These are phyloP conservation scores for Ophiocordyceps camponoti-saundersi DNA, from an alignment of 2,329 filamentous ascomycete genomes.

Conservation along the genomic window DNA sequence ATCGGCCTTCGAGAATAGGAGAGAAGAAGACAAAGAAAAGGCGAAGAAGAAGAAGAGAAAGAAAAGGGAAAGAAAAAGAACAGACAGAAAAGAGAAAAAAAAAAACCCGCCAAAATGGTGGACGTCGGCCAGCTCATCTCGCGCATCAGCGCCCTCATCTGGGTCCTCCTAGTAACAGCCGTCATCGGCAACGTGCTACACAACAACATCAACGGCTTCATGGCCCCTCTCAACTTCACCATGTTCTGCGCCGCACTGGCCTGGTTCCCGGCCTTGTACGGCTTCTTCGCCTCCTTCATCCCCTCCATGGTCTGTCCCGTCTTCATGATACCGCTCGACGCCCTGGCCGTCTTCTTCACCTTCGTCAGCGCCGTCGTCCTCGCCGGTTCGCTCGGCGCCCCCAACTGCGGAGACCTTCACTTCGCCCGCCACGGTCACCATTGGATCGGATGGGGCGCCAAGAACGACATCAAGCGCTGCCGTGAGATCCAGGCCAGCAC, in stretches of 20 bases:
- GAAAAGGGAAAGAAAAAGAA: not conserved
- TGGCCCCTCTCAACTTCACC: constrained; percentile 40
- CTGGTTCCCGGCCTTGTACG: constrained; percentile 48
- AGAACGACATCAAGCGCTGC: constrained; percentile 45
- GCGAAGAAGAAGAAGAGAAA: not conserved
- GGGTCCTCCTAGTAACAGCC: constrained; percentile 34
- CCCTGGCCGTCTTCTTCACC: constrained; percentile 45
- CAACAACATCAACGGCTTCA: constrained; percentile 25
- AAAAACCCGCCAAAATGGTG: constrained; percentile 7
- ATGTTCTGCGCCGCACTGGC: constrained; percentile 54
- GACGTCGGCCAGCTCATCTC: constrained; percentile 26
- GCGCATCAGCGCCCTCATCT: constrained; percentile 31
- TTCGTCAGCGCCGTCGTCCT: constrained; percentile 56
- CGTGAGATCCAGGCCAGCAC: constrained; percentile 57
- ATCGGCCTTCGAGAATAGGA: too few relatives aligned
- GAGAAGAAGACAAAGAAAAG: not conserved
- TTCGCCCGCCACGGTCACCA: constrained; percentile 13
- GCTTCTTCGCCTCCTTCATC: constrained; percentile 38
- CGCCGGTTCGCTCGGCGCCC: constrained; percentile 48
- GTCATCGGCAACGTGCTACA: constrained; percentile 43
- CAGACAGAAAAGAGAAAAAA: not conserved
- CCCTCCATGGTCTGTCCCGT: constrained; percentile 33
- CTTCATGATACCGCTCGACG: constrained; percentile 38
- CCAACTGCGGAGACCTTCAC: constrained; percentile 44
- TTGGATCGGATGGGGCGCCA: constrained; percentile 46